phyloP scores from a whole-genome alignment of 2,329 filamentous ascomycete genomes.

The Diaporthe sp. region DNA sequence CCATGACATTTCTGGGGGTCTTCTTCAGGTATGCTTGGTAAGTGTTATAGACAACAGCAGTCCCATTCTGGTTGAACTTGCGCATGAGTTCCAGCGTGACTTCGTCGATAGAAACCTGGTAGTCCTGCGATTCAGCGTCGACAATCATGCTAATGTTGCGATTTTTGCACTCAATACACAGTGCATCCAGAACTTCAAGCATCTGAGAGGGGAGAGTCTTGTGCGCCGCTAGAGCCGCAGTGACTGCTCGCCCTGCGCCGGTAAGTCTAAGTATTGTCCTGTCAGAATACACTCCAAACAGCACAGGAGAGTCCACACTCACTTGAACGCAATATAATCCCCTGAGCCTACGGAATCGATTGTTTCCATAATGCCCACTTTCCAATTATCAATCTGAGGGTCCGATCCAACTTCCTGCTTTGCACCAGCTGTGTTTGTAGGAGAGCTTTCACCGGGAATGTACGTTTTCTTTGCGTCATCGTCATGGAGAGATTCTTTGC shows the following conservation, averaged over 20 bases:
- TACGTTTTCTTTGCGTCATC: not conserved
- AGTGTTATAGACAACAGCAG: not conserved
- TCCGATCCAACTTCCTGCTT: not conserved
- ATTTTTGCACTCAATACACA: not conserved
- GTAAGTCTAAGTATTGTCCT: not conserved
- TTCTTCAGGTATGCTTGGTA: not conserved
- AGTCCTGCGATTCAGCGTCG: not conserved
- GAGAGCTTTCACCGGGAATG: too few species aligned
- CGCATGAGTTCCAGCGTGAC: not conserved
- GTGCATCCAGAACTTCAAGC: not conserved
- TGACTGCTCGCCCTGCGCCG: not conserved
- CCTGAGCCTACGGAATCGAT: not conserved
- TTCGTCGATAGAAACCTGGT: not conserved
- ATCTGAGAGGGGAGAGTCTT: not conserved
- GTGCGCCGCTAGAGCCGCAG: not conserved
- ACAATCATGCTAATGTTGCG: not conserved
- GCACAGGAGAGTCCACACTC: not conserved
- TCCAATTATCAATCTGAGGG: not conserved
- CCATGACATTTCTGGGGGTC: not conserved
- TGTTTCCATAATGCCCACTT: not conserved
- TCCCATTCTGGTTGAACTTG: not conserved
- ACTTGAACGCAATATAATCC: not conserved
- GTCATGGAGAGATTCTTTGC: not conserved
- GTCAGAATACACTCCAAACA: not conserved
- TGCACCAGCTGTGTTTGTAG: not conserved